Percentiles rank a stretch among this genome's conserved stretches.
Evolutionary conservation across 2,329 filamentous ascomycete genomes (phyloP).

Genomic region (Monosporascus sp.): DNA sequence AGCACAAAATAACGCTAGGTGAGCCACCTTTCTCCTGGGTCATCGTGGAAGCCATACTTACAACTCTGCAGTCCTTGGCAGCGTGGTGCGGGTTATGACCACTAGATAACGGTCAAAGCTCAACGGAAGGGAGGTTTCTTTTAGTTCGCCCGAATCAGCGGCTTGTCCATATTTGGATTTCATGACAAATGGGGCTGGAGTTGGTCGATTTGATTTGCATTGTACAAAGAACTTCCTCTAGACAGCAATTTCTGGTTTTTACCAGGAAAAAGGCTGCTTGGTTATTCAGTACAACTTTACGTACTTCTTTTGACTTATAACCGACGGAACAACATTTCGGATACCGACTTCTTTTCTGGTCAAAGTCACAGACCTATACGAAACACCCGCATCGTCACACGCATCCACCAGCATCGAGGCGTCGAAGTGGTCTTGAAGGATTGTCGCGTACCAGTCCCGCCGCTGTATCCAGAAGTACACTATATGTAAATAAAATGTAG

Average conservation of each 20-base stretch:
- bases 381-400: not conserved
- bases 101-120: slow-evolving; percentile 26
- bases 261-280: slow-evolving; percentile 8
- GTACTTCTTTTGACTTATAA: not conserved
- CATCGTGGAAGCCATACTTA: slow-evolving; percentile 13
- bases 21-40: slow-evolving; percentile 16
- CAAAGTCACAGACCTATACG: slow-evolving; percentile 3
- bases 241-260: slow-evolving; percentile 13
- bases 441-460: not conserved
- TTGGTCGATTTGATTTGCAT: slow-evolving; percentile 25
- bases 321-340: not conserved
- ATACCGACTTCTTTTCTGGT: not conserved
- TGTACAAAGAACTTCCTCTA: slow-evolving; percentile 14
- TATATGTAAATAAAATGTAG: not conserved
- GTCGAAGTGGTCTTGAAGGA: not conserved
- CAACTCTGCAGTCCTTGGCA: slow-evolving; percentile 43
- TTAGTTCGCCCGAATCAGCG: slow-evolving; percentile 15
- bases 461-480: not conserved
- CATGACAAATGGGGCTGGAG: slow-evolving; percentile 25
- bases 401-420: not conserved
- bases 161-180: slow-evolving; percentile 23
- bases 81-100: slow-evolving; percentile 50
- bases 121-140: slow-evolving; percentile 18
- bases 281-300: slow-evolving; percentile 5
- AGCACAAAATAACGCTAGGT: slow-evolving; percentile 41